phyloP scores from a whole-genome alignment of 768 basidiomycete species.

The Tylopilus rubrobrunneus region DNA sequence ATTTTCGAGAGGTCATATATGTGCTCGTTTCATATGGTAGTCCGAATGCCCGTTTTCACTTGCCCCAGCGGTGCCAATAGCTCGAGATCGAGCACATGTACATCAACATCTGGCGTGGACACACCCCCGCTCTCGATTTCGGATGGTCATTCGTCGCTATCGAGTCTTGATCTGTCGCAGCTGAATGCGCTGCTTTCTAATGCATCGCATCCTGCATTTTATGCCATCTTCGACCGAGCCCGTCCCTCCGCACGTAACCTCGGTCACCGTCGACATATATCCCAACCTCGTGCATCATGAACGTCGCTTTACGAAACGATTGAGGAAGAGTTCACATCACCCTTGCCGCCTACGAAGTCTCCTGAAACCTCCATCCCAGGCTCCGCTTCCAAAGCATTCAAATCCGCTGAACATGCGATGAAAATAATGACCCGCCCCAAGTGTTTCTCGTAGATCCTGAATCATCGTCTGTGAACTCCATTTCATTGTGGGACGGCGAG shows the following conservation, averaged over 20 bases:
- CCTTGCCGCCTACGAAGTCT: slow-evolving; percentile 27
- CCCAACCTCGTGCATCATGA: slow-evolving; percentile 57
- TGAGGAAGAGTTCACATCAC: slow-evolving; percentile 57
- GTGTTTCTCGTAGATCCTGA: slow-evolving; percentile 59
- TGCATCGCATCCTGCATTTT: slow-evolving; percentile 47
- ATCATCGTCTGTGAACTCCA: slow-evolving; percentile 43
- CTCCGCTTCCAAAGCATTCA: slow-evolving; percentile 32
- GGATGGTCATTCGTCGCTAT: slow-evolving; percentile 67
- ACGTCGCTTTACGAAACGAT: slow-evolving; percentile 78
- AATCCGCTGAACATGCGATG: slow-evolving; percentile 2
- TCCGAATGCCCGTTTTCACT: slow-evolving; percentile 55
- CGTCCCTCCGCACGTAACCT: slow-evolving; percentile 52
- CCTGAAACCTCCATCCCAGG: slow-evolving; percentile 11
- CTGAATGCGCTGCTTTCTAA: slow-evolving; percentile 58
- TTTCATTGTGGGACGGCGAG: slow-evolving; percentile 62
- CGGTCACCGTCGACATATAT: slow-evolving; percentile 69
- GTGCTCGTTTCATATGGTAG: slow-evolving; percentile 24
- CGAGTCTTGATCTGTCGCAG: slow-evolving; percentile 69
- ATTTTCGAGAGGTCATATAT: not conserved
- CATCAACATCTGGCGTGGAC: slow-evolving; percentile 61
- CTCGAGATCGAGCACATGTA: slow-evolving; percentile 69
- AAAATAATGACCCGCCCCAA: slow-evolving; percentile 33
- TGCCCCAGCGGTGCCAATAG: slow-evolving; percentile 48
- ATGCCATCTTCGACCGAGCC: slow-evolving; percentile 36
- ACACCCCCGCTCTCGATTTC: slow-evolving; percentile 69